Conservation (phyloP, 345 rosid species). For the Firmiana major region DNA sequence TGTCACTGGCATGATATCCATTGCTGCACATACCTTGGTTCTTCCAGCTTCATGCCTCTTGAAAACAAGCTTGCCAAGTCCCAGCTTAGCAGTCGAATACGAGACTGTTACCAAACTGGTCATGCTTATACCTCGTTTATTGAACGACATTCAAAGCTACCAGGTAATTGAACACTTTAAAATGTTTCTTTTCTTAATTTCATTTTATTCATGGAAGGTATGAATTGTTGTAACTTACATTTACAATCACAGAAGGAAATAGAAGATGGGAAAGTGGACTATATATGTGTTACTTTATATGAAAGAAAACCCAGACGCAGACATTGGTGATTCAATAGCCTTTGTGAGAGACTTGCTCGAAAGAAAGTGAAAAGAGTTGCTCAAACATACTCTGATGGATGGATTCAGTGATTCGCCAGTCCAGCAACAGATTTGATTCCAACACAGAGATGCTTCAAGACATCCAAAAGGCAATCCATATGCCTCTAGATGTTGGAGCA, state of each 20-base stretch:
- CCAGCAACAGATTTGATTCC: slow-evolving; percentile 37
- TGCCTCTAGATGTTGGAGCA: slow-evolving; percentile 19
- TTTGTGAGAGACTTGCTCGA: slow-evolving; percentile 17
- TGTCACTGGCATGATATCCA: slow-evolving; percentile 39
- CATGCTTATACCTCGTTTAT: slow-evolving; percentile 51
- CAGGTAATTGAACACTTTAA: slow-evolving; percentile 21
- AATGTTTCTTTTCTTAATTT: too few relatives aligned
- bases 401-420: slow-evolving; percentile 23
- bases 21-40: slow-evolving; percentile 41
- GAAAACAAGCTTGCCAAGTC: slow-evolving; percentile 25
- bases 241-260: slow-evolving; percentile 26
- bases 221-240: neutral
- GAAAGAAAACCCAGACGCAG: slow-evolving; percentile 32
- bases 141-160: slow-evolving; percentile 55
- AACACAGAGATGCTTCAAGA: slow-evolving; percentile 26
- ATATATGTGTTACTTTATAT: slow-evolving; percentile 25
- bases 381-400: slow-evolving; percentile 30
- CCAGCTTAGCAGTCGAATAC: slow-evolving; percentile 10
- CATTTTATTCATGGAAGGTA: neutral
- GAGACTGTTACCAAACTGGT: slow-evolving; percentile 40
- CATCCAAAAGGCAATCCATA: slow-evolving; percentile 35
- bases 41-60: slow-evolving; percentile 40
- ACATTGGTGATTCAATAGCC: slow-evolving; percentile 34
- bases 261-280: slow-evolving; percentile 35
- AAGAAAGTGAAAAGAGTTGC: slow-evolving; percentile 26